Evolutionary conservation across 2,329 filamentous ascomycete species (phyloP).

Genomic region (Lachnellula arida): DNA sequence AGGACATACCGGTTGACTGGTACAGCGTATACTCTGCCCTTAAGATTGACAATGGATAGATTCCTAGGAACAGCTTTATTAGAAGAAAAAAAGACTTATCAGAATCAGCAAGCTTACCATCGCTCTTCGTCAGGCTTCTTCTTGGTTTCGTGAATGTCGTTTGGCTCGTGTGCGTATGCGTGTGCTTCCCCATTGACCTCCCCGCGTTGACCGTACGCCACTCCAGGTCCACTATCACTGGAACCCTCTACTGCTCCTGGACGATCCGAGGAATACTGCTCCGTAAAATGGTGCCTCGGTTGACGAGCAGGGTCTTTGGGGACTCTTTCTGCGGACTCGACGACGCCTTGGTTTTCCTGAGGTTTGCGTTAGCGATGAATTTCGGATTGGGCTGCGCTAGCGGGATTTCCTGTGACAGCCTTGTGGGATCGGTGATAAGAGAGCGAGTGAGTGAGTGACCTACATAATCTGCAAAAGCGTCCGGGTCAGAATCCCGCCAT

Average conservation of each 20-base stretch:
- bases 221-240: neutral
- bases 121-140: neutral
- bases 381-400: neutral
- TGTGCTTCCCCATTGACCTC: conserved; percentile 2
- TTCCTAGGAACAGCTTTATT: neutral
- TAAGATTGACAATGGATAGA: neutral
- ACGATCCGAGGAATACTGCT: neutral
- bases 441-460: neutral
- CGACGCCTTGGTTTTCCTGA: neutral
- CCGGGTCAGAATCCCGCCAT: neutral
- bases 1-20: neutral
- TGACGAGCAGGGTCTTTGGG: neutral
- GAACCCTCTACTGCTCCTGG: neutral
- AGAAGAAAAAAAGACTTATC: neutral
- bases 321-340: neutral
- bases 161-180: conserved; percentile 3
- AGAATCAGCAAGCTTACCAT: neutral
- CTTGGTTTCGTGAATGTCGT: neutral
- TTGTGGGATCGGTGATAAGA: neutral
- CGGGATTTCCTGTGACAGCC: neutral
- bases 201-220: neutral
- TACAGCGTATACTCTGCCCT: neutral
- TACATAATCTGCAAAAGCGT: neutral
- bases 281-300: neutral
- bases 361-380: neutral